Base-by-base conservation (phyloP, 2,329 filamentous ascomycete genomes). In the Mycosphaerelloides madeirae region DNA sequence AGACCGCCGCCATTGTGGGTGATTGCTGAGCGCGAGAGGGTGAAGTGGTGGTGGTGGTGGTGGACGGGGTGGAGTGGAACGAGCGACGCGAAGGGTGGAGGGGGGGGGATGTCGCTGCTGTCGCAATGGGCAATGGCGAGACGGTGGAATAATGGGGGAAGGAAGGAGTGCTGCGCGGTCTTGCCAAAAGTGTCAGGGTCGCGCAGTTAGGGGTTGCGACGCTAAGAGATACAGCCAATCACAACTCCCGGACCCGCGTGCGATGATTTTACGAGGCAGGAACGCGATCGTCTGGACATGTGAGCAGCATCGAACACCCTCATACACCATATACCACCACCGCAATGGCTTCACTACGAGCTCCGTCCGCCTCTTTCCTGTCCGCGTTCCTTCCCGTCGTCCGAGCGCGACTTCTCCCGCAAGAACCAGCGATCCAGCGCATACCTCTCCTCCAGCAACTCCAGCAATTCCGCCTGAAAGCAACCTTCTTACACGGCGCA, bases 361-460 rank as follows among this genome's bases (percentile, higher is more conserved):
- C 65, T 39, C 61, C 62, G 14, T 62, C 61, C 15, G 61, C 64
- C n/a, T 61, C 64, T 44, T 66, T 73, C 52, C 68, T 70, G 53
- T 65, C 68, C 53, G 64, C 75, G 37, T 73, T 85, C 52, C 67
- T 85, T 45, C 79, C 81, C 39, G 58, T 65, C 44, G 67, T 68
- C 51, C 66, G 67, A 59, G 65, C 65, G 51, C 60, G 67, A 43
- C 59, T 69, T 31, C 60, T 65, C n/a, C 68, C 68, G 25, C 55
- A 64, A 34, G 46, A 56, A 44, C 72, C 75, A 49, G 64, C 80
- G 36, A 69, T 73, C 36, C 63, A 71, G 35, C 51, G 59, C 48
- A 59, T 67, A 49, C 70, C 70, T 18, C 60, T 72, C 35, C 65
- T 72, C 28, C 68, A 67, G 44, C 68, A 67, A 55, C 62, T 73